phyloP scores from a whole-genome alignment of 73 alveolate species.

The Uronychia setigera region DNA sequence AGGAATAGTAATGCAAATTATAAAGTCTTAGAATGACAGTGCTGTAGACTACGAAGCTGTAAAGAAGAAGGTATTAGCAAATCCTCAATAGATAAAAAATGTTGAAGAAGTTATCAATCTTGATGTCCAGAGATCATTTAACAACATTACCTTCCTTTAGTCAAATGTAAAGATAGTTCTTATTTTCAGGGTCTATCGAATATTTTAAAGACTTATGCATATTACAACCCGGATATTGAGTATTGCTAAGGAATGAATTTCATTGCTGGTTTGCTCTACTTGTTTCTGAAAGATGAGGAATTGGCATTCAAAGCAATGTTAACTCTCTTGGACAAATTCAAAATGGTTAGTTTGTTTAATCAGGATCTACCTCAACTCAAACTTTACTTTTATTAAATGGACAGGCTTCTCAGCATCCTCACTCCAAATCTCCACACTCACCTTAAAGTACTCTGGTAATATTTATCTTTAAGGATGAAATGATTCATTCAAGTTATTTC shows the following conservation, averaged over 20 bases:
- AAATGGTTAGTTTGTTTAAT: constrained; percentile 65
- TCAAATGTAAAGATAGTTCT: too few species aligned
- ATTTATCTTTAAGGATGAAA: constrained; percentile 34
- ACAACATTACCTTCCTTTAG: constrained; percentile 22
- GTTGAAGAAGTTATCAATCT: constrained; percentile 65
- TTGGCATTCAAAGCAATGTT: constrained; percentile 76
- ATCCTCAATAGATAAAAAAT: constrained; percentile 13
- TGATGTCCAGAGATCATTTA: constrained; percentile 74
- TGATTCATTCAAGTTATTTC: constrained; percentile 60
- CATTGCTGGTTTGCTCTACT: constrained; percentile 88
- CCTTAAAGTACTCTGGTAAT: constrained; percentile 25
- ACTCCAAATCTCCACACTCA: constrained; percentile 83
- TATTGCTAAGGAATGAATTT: constrained; percentile 97
- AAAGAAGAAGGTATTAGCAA: constrained; percentile 33
- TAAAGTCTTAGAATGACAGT: not conserved
- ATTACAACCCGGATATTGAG: constrained; percentile 84
- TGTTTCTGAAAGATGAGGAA: constrained; percentile 82
- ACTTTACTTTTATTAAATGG: constrained; percentile 84
- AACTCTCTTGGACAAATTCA: constrained; percentile 57
- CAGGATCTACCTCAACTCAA: constrained; percentile 80
- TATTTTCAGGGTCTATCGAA: constrained; percentile 51
- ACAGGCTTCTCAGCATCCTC: constrained; percentile 75
- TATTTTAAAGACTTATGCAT: constrained; percentile 82
- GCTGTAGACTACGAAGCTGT: constrained; percentile 52
- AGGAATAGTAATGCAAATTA: not conserved